Base-by-base conservation (phyloP, 176 grass and related monocot genomes). In the Musa acuminata region DNA sequence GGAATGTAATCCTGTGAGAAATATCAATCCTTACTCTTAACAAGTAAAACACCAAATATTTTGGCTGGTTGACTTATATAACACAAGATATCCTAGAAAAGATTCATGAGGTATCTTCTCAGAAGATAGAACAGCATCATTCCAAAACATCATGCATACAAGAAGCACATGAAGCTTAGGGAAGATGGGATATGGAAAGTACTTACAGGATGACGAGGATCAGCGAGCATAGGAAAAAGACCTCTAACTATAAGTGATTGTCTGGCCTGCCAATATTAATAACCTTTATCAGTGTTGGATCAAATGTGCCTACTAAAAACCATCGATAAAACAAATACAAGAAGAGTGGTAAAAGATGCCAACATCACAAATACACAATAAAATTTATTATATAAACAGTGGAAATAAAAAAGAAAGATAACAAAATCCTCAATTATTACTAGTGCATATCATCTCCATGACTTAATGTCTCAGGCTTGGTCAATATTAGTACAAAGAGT, bases 161-260 rank as follows among this genome's bases (percentile, higher is more conserved):
- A 50, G 8, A 50, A 51, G 49, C 21, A 50, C 17, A 50, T 19
- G 21, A 8, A 50, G 20, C 6, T n/a, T 19, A 62, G 29, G 13
- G 12, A 65, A 70, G 35, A 70, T 50, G 14, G 19, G 29, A 73
- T 52, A 55, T 27, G 14, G 12, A 54, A 55, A 77, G 35, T 16
- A 89, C 96, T 89, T 89, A 99, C 96, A 51, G 91, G 91, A 71
- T 99, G 96, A 5, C 96, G 85, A 50, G 96, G 96, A 88, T 99
- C 96, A 57, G 96, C 96, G 72, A 99, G 89, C 88, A 99, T 95
- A n/a, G 91, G 96, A 78, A 95, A 99, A 70, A 99, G 88, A 27
- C 96, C 96, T 78, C 96, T 86, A 63, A 99, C 96, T 82, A 99
- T 83, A 69, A 99, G 96, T 1, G 96, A 95, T 66, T 99, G 96